Conservation (phyloP, 139 green algal genomes). For the Raphidocelis subcapitata region DNA sequence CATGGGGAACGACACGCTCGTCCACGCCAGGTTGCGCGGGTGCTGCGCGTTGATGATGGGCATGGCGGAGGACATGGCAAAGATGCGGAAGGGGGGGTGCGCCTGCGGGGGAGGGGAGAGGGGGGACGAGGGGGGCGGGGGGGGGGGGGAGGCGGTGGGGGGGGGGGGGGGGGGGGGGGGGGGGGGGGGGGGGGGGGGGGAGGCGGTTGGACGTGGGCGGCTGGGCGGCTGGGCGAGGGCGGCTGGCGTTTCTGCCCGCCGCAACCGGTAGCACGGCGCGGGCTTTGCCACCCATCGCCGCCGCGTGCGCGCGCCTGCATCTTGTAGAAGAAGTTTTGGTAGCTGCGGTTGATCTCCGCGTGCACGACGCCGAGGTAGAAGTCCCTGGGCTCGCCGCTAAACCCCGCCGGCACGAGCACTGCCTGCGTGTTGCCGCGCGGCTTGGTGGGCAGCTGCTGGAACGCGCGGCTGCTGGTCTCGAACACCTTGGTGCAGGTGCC, state of each 20-base stretch:
- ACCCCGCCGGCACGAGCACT: slow-evolving; percentile 6
- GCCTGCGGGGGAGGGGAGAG: slow-evolving; percentile 1
- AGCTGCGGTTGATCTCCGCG: slow-evolving; percentile 20
- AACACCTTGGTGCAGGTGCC: slow-evolving; percentile 29
- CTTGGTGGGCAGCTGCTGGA: slow-evolving; percentile 20
- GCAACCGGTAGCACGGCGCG: too few relatives aligned
- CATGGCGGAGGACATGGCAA: slow-evolving; percentile 20
- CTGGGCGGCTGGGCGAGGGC: too few relatives aligned
- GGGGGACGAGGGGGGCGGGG: too few relatives aligned
- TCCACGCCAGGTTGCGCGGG: slow-evolving; percentile 30
- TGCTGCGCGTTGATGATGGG: slow-evolving; percentile 35
- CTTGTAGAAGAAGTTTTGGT: slow-evolving; percentile 51
- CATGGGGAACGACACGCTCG: slow-evolving; percentile 31
- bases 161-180: too few relatives aligned
- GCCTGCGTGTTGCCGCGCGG: slow-evolving; percentile 34
- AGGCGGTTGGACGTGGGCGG: too few relatives aligned
- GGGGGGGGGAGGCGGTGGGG: too few relatives aligned
- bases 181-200: too few relatives aligned
- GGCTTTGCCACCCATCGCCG: too few relatives aligned
- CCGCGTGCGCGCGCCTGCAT: too few relatives aligned
- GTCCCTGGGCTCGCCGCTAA: slow-evolving; percentile 10
- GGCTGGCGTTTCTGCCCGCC: too few relatives aligned
- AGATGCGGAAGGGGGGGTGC: slow-evolving; percentile 32
- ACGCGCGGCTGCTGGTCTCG: slow-evolving; percentile 25
- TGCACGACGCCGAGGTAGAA: slow-evolving; percentile 44